phyloP scores from a whole-genome alignment of 1,284 basidiomycete species.

The Cryptococcus floricola region DNA sequence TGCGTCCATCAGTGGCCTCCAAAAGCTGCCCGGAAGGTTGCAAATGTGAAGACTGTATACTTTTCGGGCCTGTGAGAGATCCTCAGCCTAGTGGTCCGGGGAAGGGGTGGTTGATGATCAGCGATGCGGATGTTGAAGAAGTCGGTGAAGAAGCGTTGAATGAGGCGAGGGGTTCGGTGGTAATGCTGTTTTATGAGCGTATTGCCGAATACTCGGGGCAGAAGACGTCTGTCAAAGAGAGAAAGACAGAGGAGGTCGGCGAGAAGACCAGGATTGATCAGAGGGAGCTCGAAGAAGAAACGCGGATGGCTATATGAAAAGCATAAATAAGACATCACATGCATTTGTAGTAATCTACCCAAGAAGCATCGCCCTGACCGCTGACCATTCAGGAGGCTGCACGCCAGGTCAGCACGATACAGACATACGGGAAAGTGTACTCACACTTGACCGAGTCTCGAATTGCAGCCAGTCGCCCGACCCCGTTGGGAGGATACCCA shows the following conservation, averaged over 20 bases:
- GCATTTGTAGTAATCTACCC: constrained; percentile 13
- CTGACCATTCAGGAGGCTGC: constrained; percentile 42
- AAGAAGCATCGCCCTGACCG: constrained; percentile 22
- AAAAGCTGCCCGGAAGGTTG: constrained; percentile 41
- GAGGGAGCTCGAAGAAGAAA: not conserved
- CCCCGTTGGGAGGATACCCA: constrained; percentile 82
- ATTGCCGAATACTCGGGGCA: constrained; percentile 46
- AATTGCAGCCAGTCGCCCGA: constrained; percentile 90
- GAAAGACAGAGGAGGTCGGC: not conserved
- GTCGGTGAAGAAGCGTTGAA: constrained; percentile 71
- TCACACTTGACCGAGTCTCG: constrained; percentile 68
- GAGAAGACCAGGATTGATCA: not conserved
- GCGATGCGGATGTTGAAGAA: constrained; percentile 76
- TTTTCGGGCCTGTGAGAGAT: constrained; percentile 32
- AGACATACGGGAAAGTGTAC: constrained; percentile 32
- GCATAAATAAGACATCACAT: not conserved
- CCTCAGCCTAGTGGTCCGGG: constrained; percentile 41
- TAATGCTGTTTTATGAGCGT: constrained; percentile 89
- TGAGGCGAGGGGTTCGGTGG: constrained; percentile 56
- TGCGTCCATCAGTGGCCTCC: constrained; percentile 18
- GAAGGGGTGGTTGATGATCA: constrained; percentile 69
- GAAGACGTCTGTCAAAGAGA: not conserved
- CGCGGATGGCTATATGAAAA: not conserved
- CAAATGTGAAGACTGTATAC: constrained; percentile 29
- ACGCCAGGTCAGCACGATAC: not conserved